Base-by-base conservation (phyloP, 1,139 yeast genomes). In the Yamadazyma diospyri region DNA sequence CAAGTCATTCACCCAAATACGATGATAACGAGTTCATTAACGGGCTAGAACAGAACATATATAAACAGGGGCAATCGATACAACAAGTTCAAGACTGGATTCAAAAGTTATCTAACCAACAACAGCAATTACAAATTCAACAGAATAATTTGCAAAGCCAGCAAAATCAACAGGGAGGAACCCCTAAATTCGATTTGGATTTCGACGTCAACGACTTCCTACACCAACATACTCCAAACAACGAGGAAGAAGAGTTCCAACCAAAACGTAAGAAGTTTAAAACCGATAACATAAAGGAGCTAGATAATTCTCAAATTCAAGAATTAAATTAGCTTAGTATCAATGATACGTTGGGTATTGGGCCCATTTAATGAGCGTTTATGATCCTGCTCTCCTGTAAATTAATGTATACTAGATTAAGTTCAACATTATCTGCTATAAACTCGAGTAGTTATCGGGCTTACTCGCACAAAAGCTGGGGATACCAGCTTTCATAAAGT, bases 61-160 rank as follows among this genome's bases (percentile, higher is more conserved):
- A 55, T 36, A 68, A 62, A 45, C 79, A 76, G 41, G 79, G 77
- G 8, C 72, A 69, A 39, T 69, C 78, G 3, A 65, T 76, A 34
- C 75, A 66, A 50, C 80, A 75, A 46, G 77, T 74, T 1, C 77
- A 74, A 47, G 81, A 76, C 42, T 74, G 80, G 79, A 64, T 76
- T 30, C 74, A 61, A 37, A 70, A 61, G 35, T 51, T 71, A 30
- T 64, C 69, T 2, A 52, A 47, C 28, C 67, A 63, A 34, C 71
- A 61, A 30, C 61, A 57, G 23, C 58, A 57, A 23, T 63, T 57
- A 30, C 56, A 52, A 33, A 57, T 54, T 29, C 48, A 50, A 26
- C 50, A 48, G 13, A 50, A 50, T 26, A 51, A 47, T 33, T 29
- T 39, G 16, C 41, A 34, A 25, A 32, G 31, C 14, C 42, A 38